Conservation (phyloP, 176 grass and related monocot genomes). For the Avena insularis region DNA sequence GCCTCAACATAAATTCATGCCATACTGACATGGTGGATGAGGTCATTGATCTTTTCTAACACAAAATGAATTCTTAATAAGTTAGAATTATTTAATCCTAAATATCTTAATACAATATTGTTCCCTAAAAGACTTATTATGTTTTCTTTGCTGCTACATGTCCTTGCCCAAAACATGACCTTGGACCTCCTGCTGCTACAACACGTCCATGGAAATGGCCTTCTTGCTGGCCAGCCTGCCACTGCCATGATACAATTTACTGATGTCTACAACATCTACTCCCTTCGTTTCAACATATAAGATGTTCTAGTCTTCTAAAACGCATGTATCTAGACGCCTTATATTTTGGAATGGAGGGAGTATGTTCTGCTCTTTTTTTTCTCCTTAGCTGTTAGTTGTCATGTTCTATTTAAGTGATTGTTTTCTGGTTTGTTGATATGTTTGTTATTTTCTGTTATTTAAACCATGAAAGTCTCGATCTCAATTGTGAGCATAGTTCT, state of each 20-base stretch:
- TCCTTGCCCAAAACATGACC: background rate
- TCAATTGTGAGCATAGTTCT: too few species aligned
- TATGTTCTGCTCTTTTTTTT: too few species aligned
- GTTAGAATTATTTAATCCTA: background rate
- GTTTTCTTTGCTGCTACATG: conserved; percentile 1
- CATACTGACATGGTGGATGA: background rate
- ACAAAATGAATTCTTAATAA: background rate
- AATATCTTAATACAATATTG: background rate
- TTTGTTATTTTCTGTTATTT: too few species aligned
- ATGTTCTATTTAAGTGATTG: too few species aligned
- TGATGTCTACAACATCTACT: background rate
- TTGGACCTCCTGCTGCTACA: background rate
- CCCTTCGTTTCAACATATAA: too few species aligned
- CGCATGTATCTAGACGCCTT: too few species aligned
- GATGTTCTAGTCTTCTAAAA: too few species aligned
- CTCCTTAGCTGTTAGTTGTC: too few species aligned
- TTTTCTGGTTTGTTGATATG: too few species aligned
- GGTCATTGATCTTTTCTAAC: background rate
- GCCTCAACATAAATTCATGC: conserved; percentile 9
- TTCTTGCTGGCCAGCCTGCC: background rate
- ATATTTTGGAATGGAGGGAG: too few species aligned
- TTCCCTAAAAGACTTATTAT: background rate
- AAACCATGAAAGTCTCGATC: too few species aligned
- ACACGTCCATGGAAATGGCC: background rate
- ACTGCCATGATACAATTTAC: background rate